Base-by-base conservation (phyloP, 2,329 filamentous ascomycete species). In the Aspergillus caelatus region DNA sequence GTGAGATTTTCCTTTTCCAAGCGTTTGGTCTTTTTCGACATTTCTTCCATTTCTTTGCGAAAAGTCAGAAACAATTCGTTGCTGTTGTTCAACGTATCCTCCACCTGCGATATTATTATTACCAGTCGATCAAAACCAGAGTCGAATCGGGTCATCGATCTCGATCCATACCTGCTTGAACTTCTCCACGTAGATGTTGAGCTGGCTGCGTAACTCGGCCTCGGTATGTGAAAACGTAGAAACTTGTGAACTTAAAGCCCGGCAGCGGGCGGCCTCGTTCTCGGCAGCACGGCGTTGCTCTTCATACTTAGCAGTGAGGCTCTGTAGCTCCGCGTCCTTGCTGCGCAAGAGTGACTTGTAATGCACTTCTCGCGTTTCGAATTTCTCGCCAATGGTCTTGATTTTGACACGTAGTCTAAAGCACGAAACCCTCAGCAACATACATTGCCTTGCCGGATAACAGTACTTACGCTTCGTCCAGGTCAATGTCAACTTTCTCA, bases 141-240 rank as follows among this genome's bases (percentile, higher is more conserved):
- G 62, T 62, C 64, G 65, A 59, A 53, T 65, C 23, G 62, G 62
- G 68, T 69, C 59, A 62, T 63, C 60, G 56, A 34, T 34, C 52
- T 48, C 43, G 23, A 67, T 61, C 78, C 86, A 79, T 87, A 97
- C 94, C 91, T 99, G 95, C 83, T 98, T 98, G 82, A 98, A 98
- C 82, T 98, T 99, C 77, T 99, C 95, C 30, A 97, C 94, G 73
- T 99, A 99, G 71, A 97, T 94, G 77, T 97, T 98, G 72, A 99
- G 88, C 79, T 99, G 95, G 72, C 92, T 96, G 64, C 95, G 85
- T 61, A 99, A 85, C 79, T 98, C 94, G 19, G 92, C 91, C 80
- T 99, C 95, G 11, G 94, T 98, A 79, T 97, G 95, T 41, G 93
- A 95, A 77, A 98, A 97, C 2, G 93, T 96, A 69, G 94, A 92